These are phyloP conservation scores for Lonicera japonica DNA, from an alignment of 129 eudicot species.

Conservation along the genomic window DNA sequence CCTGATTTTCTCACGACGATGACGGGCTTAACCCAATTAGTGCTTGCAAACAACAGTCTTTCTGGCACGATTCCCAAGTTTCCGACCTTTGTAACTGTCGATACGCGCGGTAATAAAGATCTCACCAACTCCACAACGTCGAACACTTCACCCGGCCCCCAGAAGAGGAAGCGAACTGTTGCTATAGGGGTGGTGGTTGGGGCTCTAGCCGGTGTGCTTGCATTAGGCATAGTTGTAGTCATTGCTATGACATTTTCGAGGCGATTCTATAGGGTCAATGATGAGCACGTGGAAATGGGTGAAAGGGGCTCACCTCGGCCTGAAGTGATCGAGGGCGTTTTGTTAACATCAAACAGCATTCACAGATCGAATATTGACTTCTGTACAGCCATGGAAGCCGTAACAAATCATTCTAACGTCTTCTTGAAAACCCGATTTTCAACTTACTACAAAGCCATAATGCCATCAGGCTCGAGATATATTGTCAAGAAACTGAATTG, in stretches of 20 bases:
- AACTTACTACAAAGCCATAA: conserved; percentile 63
- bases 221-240: conserved; percentile 18
- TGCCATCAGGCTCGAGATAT: conserved; percentile 66
- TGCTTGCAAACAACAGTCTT: conserved; percentile 49
- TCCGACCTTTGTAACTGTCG: conserved; percentile 16
- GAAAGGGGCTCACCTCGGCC: conserved; percentile 25
- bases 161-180: conserved; percentile 9
- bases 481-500: conserved; percentile 69
- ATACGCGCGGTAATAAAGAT: conserved; percentile 29
- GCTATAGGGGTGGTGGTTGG: conserved; percentile 35
- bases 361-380: conserved; percentile 64
- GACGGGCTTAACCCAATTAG: conserved; percentile 37
- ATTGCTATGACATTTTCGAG: conserved; percentile 34
- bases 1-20: conserved; percentile 36
- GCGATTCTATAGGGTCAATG: conserved; percentile 29
- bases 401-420: conserved; percentile 26
- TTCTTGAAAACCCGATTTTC: conserved; percentile 51
- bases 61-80: conserved; percentile 54
- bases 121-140: conserved; percentile 14
- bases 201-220: conserved; percentile 31
- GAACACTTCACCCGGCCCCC: conserved; percentile 3
- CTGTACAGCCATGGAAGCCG: conserved; percentile 57
- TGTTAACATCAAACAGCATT: conserved; percentile 53
- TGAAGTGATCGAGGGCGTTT: conserved; percentile 27
- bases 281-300: conserved; percentile 25